Evolutionary conservation across 768 basidiomycete genomes (phyloP).

Genomic region (Infundibulicybe gibba): DNA sequence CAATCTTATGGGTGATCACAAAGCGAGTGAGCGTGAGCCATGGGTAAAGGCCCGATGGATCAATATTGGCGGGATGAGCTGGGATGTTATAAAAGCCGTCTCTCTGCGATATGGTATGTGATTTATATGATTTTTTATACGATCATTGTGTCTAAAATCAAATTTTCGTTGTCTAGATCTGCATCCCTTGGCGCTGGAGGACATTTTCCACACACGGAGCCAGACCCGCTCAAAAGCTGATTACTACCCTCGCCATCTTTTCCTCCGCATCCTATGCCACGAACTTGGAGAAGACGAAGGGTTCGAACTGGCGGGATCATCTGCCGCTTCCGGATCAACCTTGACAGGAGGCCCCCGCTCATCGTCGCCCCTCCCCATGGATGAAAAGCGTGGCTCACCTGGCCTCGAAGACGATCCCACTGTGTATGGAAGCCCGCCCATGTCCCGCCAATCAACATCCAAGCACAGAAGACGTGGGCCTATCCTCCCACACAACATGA

Average conservation of each 20-base stretch:
- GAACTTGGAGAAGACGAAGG: constrained; percentile 37
- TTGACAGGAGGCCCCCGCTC: constrained; percentile 28
- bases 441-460: constrained; percentile 2
- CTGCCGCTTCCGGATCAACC: constrained; percentile 19
- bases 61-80: constrained; percentile 63
- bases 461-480: constrained; percentile 9
- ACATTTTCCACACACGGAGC: constrained; percentile 54
- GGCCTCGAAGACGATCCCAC: constrained; percentile 4
- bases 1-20: constrained; percentile 42
- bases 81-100: constrained; percentile 70
- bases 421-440: constrained; percentile 4
- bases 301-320: constrained; percentile 1
- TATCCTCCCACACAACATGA: constrained; percentile 3
- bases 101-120: constrained; percentile 59
- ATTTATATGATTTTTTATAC: not conserved
- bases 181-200: constrained; percentile 72
- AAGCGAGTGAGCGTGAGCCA: constrained; percentile 42
- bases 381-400: constrained; percentile 8
- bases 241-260: constrained; percentile 69
- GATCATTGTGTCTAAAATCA: not conserved
- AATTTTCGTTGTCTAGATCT: constrained; percentile 36
- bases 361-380: constrained; percentile 32
- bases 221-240: constrained; percentile 64
- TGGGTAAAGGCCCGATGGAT: constrained; percentile 78
- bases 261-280: constrained; percentile 67